phyloP scores from a whole-genome alignment of 1,284 basidiomycete genomes.

The Malassezia globosa region DNA sequence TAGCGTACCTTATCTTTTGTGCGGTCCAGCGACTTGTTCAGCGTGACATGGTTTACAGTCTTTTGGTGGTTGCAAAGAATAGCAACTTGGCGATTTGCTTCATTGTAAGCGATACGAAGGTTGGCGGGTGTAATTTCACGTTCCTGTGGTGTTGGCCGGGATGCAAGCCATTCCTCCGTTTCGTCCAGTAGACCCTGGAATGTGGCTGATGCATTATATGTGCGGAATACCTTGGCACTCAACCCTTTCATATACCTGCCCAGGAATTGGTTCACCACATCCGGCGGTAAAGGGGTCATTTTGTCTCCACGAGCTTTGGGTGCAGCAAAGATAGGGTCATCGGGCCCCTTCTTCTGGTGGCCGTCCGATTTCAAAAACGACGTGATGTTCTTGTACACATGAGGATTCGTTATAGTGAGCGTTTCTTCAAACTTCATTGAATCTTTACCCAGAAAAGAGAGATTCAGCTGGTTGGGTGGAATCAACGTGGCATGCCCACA shows the following conservation, averaged over 20 bases:
- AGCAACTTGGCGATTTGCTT: constrained; percentile 45
- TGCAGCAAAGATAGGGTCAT: constrained; percentile 70
- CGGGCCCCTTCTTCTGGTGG: constrained; percentile 62
- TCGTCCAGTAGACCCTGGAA: constrained; percentile 45
- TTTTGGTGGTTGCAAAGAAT: constrained; percentile 47
- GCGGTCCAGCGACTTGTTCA: constrained; percentile 30
- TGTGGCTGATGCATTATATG: constrained; percentile 46
- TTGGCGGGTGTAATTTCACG: constrained; percentile 37
- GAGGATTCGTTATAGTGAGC: constrained; percentile 31
- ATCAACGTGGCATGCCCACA: constrained; percentile 42
- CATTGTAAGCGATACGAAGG: constrained; percentile 42
- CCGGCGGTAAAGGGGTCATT: constrained; percentile 29
- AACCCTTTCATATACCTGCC: constrained; percentile 43
- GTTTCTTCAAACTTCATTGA: constrained; percentile 47
- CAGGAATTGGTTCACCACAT: constrained; percentile 43
- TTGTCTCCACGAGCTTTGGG: constrained; percentile 23
- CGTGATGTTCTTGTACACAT: constrained; percentile 44
- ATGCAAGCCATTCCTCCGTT: constrained; percentile 39
- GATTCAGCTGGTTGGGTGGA: constrained; percentile 35
- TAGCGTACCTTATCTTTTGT: constrained; percentile 33
- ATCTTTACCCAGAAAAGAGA: constrained; percentile 46
- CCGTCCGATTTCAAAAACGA: constrained; percentile 41
- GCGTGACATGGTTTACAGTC: constrained; percentile 40
- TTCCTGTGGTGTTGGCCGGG: constrained; percentile 32
- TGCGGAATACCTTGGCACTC: constrained; percentile 46